These are phyloP conservation scores for Plantago ovata DNA, from an alignment of 257 asterid species.

Conservation along the genomic window DNA sequence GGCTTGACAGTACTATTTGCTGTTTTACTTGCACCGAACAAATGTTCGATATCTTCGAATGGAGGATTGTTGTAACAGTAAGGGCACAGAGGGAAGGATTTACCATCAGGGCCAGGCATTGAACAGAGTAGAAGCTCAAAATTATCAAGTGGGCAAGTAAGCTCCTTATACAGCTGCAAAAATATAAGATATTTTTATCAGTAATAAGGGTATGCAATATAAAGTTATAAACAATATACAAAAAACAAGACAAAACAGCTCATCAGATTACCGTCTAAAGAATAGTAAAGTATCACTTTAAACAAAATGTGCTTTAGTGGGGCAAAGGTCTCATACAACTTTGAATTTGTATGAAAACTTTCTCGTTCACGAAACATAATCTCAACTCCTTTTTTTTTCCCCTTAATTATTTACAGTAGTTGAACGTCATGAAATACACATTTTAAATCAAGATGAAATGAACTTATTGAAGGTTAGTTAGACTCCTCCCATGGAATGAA, in stretches of 20 bases:
- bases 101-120: constrained; percentile 83
- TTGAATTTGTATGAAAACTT: no score
- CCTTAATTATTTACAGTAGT: no score
- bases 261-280: background rate
- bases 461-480: no score
- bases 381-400: no score
- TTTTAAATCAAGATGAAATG: no score
- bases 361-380: no score
- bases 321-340: no score
- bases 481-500: no score
- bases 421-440: no score
- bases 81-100: constrained; percentile 83
- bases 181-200: constrained; percentile 8
- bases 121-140: constrained; percentile 78
- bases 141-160: constrained; percentile 85
- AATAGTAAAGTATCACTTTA: background rate
- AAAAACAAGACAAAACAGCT: background rate
- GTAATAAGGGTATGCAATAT: background rate
- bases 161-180: constrained; percentile 86
- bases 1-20: constrained; percentile 31
- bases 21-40: constrained; percentile 58
- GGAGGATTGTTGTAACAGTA: constrained; percentile 89
- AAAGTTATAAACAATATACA: background rate
- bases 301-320: background rate
- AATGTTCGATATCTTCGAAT: constrained; percentile 61